Conservation (phyloP, 2,329 filamentous ascomycete species). For the Dactylellina leptospora region DNA sequence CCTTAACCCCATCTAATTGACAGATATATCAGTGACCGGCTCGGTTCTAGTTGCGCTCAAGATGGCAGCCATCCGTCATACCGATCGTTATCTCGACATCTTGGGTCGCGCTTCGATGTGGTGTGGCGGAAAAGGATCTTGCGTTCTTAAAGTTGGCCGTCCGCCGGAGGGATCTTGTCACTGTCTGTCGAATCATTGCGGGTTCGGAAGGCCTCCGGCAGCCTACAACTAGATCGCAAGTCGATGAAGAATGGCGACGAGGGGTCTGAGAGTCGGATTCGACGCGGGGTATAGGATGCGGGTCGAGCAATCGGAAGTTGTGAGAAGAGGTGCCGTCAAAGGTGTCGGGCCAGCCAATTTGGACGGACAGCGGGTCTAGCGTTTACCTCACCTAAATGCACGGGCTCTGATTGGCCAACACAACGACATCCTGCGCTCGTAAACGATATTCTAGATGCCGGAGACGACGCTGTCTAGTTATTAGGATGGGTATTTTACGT, state of each 20-base stretch:
- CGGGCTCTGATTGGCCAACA: conserved; percentile 52
- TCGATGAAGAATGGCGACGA: conserved; percentile 28
- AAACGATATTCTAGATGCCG: no score
- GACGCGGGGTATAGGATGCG: conserved; percentile 21
- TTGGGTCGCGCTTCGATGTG: conserved; percentile 42
- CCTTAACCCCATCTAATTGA: conserved; percentile 43
- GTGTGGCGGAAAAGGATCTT: conserved; percentile 47
- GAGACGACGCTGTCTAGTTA: no score
- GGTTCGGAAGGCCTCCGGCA: conserved; percentile 44
- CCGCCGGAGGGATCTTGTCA: conserved; percentile 43
- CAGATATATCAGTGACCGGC: conserved; percentile 11
- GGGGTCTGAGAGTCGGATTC: conserved; percentile 15
- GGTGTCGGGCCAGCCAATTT: conserved; percentile 48
- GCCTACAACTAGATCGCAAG: conserved; percentile 22
- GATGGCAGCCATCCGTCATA: background rate
- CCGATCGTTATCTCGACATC: conserved; percentile 49
- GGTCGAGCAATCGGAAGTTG: conserved; percentile 35
- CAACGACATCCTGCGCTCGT: conserved; percentile 7
- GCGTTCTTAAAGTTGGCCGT: conserved; percentile 33
- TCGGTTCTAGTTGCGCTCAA: background rate
- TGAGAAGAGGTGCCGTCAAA: conserved; percentile 25
- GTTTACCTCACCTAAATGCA: conserved; percentile 48
- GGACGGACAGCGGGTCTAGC: conserved; percentile 27
- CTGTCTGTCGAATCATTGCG: conserved; percentile 51
- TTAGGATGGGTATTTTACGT: no score